Percentiles rank a stretch among this genome's conserved stretches.
Conservation (phyloP, 257 asterid genomes). For the Fraxinus quadrangulata region DNA sequence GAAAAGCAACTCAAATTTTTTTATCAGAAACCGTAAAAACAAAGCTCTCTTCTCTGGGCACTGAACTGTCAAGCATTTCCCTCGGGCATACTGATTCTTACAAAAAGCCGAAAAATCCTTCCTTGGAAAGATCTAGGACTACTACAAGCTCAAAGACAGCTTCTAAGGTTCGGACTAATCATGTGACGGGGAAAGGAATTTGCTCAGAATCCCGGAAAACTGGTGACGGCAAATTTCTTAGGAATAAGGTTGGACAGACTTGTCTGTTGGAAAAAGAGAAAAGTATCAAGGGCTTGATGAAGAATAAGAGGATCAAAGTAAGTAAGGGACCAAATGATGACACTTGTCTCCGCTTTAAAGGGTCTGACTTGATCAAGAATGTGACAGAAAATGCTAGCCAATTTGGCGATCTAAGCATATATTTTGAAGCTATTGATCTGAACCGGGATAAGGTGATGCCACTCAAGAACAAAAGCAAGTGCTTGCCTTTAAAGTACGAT, state of each 20-base stretch:
- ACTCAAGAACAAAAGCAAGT: neutral
- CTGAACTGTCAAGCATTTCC: conserved; percentile 23
- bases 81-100: conserved; percentile 21
- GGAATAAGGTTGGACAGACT: conserved; percentile 24
- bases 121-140: conserved; percentile 14
- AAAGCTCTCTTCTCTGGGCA: neutral
- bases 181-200: conserved; percentile 15
- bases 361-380: neutral
- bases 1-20: conserved; percentile 32
- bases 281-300: conserved; percentile 15
- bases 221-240: conserved; percentile 24
- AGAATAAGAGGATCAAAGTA: conserved; percentile 26
- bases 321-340: conserved; percentile 12
- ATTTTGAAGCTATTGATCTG: conserved; percentile 51
- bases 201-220: conserved; percentile 25
- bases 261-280: conserved; percentile 24
- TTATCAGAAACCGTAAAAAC: neutral
- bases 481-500: neutral
- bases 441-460: conserved; percentile 22
- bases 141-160: conserved; percentile 22
- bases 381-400: neutral
- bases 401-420: conserved; percentile 42
- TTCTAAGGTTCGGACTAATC: neutral
- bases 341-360: too few species aligned
- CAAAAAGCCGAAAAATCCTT: conserved; percentile 25